These are phyloP conservation scores for Leccinum ochraceum DNA, from an alignment of 768 basidiomycete species.

Conservation along the genomic window DNA sequence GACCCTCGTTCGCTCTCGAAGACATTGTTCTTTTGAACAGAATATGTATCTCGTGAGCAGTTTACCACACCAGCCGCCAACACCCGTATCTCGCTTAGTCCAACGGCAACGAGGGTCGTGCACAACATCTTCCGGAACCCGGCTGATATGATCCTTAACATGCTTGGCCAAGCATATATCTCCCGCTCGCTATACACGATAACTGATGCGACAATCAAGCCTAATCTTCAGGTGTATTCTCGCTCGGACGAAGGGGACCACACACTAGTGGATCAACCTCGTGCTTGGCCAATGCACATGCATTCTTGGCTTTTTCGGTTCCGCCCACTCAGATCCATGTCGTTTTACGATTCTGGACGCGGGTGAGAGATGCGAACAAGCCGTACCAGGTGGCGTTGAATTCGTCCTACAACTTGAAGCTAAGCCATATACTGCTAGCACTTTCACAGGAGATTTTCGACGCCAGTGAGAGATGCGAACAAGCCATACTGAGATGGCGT, in stretches of 20 bases:
- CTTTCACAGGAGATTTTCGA: background rate
- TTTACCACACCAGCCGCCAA: background rate
- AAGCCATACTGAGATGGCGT: too few species aligned
- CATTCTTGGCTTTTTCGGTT: background rate
- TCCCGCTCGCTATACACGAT: background rate
- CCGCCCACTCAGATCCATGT: too few species aligned
- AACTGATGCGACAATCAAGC: background rate
- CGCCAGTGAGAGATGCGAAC: too few species aligned
- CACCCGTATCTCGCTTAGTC: background rate
- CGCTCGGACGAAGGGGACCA: background rate
- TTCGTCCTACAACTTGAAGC: background rate
- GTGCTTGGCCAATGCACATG: background rate
- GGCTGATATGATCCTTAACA: background rate
- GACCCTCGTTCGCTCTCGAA: too few species aligned
- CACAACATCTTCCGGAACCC: background rate
- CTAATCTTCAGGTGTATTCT: background rate
- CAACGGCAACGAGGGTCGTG: background rate
- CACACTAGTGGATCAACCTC: background rate
- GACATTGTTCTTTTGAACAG: too few species aligned
- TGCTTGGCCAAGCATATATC: background rate
- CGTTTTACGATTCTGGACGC: background rate
- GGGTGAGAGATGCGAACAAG: too few species aligned
- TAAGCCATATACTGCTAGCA: background rate
- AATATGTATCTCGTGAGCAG: too few species aligned
- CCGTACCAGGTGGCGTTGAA: background rate